A percentile compares a stretch with the other conserved stretches of the same genome.
Conservation (phyloP, 1,139 yeast genomes). For the Yamadazyma trypodendri region DNA sequence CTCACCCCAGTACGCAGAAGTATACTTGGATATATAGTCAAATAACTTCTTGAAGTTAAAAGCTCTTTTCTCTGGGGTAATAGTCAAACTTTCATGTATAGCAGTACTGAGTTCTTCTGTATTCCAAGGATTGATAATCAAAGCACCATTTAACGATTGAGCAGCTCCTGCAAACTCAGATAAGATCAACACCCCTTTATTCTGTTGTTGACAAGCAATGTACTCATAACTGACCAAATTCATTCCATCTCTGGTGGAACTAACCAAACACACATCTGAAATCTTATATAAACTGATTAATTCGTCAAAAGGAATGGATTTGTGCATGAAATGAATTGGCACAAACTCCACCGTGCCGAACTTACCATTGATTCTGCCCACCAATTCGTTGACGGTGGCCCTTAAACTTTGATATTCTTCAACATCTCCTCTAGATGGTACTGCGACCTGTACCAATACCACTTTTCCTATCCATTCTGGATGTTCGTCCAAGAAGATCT, state of each 20-base stretch:
- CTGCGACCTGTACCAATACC: constrained; percentile 93
- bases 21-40: constrained; percentile 84
- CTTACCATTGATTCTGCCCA: constrained; percentile 93
- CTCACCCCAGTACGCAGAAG: constrained; percentile 97
- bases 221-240: constrained; percentile 94
- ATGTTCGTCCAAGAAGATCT: constrained; percentile 83
- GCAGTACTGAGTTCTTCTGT: constrained; percentile 90
- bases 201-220: constrained; percentile 89
- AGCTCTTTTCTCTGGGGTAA: constrained; percentile 75
- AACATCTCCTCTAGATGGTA: constrained; percentile 96
- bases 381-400: constrained; percentile 92
- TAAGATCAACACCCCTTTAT: constrained; percentile 80
- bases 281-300: constrained; percentile 81
- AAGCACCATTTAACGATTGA: constrained; percentile 89
- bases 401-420: constrained; percentile 95
- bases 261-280: constrained; percentile 88
- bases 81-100: constrained; percentile 80
- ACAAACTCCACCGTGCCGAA: constrained; percentile 97
- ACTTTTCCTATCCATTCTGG: constrained; percentile 99
- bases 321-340: constrained; percentile 96
- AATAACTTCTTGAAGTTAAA: constrained; percentile 81
- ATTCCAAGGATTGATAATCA: constrained; percentile 97
- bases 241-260: constrained; percentile 98
- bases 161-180: constrained; percentile 99
- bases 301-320: constrained; percentile 86